Evolutionary conservation across 2,329 filamentous ascomycete genomes (phyloP), one percentile per base, ranked within the genome.

Genomic region (Penicillium sp.): DNA sequence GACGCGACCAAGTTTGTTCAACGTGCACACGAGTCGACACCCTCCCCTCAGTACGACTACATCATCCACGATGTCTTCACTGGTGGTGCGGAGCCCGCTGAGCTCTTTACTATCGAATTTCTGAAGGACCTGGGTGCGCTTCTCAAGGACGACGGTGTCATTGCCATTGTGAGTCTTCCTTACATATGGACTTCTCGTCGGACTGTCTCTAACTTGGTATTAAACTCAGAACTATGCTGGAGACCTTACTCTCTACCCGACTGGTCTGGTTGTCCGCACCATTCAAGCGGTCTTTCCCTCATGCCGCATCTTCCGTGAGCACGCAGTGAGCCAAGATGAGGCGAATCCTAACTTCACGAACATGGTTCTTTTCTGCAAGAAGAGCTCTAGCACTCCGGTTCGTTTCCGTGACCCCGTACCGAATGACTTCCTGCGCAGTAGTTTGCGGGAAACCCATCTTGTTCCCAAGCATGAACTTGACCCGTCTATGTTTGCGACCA

Each of bases 21-120:
- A 9, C 59, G 64, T 8, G 67, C 63, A 77, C 80, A 13, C 65
- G 72, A 31, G 58, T 67, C 36, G 59, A 75, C 33, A 70, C 71
- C 39, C 58, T 67, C 35, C 53, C 67, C 18, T 55, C 70, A 41
- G 62, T 98, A 85, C 63, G 84, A 96, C 69, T 97, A 95, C 70
- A 93, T 98, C 58, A 77, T 98, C 38, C 93, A 98, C 64, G 93
- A 98, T 54, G 93, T 98, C 16, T 98, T 98, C 64, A 98, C 93
- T 1, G 93, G 93, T 16, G 93, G 93, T 36, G 90, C 89, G 0
- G 93, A 97, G 64, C 93, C 93, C 0, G 80, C 90, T 2, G 75
- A 83, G 6, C 79, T 98, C 6, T 98, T 98, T 67, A 97, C 90
- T 0, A 65, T 82, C 4, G 84, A 93, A 54, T 97, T 98, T 57